phyloP scores from a whole-genome alignment of 177 flowering plant genomes.

The Tripterygium wilfordii region DNA sequence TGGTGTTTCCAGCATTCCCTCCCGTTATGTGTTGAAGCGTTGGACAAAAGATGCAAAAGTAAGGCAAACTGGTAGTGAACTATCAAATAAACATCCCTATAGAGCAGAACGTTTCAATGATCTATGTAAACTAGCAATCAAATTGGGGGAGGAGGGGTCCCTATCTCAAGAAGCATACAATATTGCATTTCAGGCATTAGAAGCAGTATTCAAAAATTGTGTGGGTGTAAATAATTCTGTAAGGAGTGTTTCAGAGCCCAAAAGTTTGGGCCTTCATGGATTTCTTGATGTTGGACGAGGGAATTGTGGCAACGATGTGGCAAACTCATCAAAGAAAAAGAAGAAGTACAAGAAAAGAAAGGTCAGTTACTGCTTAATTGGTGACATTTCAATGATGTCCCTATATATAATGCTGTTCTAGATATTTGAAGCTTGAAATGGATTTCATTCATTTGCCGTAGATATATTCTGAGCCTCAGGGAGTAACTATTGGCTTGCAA shows the following conservation, averaged over 20 bases:
- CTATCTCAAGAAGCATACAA: conserved; percentile 48
- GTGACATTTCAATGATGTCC: background rate
- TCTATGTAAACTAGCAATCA: conserved; percentile 41
- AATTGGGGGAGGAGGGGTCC: conserved; percentile 52
- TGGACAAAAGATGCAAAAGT: conserved; percentile 56
- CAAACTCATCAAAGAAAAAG: conserved; percentile 29
- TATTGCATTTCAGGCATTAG: conserved; percentile 35
- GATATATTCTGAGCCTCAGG: too few species aligned
- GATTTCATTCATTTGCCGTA: too few species aligned
- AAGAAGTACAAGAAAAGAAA: conserved; percentile 47
- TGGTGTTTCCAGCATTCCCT: conserved; percentile 38
- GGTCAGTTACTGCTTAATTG: conserved; percentile 19
- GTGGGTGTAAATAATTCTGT: conserved; percentile 31
- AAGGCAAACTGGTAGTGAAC: conserved; percentile 26
- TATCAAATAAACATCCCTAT: conserved; percentile 28
- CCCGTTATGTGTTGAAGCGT: conserved; percentile 46
- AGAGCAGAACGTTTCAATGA: conserved; percentile 47
- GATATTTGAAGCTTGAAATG: background rate
- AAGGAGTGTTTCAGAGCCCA: conserved; percentile 32
- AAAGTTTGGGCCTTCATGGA: conserved; percentile 30
- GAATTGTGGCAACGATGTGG: conserved; percentile 20
- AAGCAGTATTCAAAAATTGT: conserved; percentile 41
- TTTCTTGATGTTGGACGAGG: conserved; percentile 31
- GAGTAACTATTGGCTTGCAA: too few species aligned
- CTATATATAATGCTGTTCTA: background rate